Evolutionary conservation across 176 grass and related monocot genomes (phyloP).

Genomic region (Aegilops speltoides): DNA sequence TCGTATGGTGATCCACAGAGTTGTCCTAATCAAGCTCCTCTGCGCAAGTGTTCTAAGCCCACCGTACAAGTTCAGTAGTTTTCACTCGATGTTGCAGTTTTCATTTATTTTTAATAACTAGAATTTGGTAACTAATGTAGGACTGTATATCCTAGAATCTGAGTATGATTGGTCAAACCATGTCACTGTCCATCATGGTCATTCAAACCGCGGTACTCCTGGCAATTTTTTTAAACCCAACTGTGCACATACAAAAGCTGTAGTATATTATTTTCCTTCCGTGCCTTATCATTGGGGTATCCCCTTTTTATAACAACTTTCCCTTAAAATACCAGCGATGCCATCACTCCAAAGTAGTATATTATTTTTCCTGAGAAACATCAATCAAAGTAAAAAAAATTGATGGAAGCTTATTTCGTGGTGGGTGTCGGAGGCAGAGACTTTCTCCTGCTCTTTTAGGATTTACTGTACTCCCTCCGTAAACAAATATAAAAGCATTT

Average conservation of each 20-base stretch:
- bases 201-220: background rate
- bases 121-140: no score
- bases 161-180: constrained; percentile 13
- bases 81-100: no score
- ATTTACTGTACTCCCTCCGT: no score
- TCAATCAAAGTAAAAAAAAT: background rate
- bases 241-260: background rate
- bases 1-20: no score
- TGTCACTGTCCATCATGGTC: background rate
- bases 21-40: no score
- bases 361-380: no score
- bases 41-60: no score
- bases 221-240: background rate
- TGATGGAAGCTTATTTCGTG: background rate
- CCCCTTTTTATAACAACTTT: background rate
- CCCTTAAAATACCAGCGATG: background rate
- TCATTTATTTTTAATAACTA: no score
- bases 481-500: no score
- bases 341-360: background rate
- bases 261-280: background rate
- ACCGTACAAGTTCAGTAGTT: no score
- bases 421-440: background rate
- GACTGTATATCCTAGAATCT: background rate
- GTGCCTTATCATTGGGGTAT: background rate
- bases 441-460: background rate